A percentile compares a stretch with the other conserved stretches of the same genome.
These are phyloP conservation scores for Sergeia podlipaevii DNA, from an alignment of 208 protist species.

Conservation along the genomic window DNA sequence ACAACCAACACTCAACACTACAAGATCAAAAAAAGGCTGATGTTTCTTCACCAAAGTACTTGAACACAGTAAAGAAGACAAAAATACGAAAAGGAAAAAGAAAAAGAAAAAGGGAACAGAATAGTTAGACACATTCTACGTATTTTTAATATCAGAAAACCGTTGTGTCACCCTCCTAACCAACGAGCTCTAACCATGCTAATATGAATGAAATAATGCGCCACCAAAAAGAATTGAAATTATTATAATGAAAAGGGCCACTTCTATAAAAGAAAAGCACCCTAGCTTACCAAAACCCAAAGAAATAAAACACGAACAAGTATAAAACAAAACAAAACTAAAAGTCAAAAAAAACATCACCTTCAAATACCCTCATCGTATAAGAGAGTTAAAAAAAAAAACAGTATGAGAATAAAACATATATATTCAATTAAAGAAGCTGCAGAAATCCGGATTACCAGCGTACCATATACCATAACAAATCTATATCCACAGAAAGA, in stretches of 20 bases:
- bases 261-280: constrained; percentile 2
- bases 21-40: constrained; percentile 12
- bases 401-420: neutral
- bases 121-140: neutral
- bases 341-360: constrained; percentile 2
- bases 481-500: constrained; percentile 48
- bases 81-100: neutral
- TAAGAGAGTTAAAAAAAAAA: constrained; percentile 1
- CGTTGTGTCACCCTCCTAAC: too few relatives aligned
- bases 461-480: too few relatives aligned
- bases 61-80: neutral
- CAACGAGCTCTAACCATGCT: too few relatives aligned
- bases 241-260: constrained; percentile 8
- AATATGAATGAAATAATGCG: constrained; percentile 5
- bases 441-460: constrained; percentile 53
- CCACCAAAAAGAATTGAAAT: neutral
- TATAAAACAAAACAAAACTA: constrained; percentile 8
- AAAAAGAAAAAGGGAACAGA: constrained; percentile 9
- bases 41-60: neutral
- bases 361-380: too few relatives aligned
- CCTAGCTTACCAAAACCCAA: too few relatives aligned
- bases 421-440: constrained; percentile 12
- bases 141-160: constrained; percentile 1
- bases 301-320: constrained; percentile 1
- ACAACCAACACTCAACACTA: neutral